These are phyloP conservation scores for Neckera pumila DNA, from an alignment of 225 moss, liverwort and hornwort genomes.

Conservation along the genomic window DNA sequence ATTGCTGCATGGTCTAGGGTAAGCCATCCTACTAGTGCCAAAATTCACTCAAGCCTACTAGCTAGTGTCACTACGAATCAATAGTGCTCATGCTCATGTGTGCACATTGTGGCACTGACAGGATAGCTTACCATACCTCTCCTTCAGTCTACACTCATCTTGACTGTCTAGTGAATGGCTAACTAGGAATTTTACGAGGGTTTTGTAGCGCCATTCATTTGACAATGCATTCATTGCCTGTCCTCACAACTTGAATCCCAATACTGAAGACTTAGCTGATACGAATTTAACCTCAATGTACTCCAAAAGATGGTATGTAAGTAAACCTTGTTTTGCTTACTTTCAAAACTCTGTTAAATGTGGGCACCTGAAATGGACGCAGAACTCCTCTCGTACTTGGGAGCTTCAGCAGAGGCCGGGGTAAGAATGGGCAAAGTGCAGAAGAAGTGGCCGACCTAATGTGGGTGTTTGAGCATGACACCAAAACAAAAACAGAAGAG, in stretches of 20 bases:
- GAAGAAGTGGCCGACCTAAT: conserved; percentile 24
- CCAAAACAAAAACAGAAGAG: not conserved
- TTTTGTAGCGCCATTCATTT: not conserved
- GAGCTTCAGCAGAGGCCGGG: conserved; percentile 22
- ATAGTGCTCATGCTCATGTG: not conserved
- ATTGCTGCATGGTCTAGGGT: not conserved
- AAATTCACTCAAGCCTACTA: not conserved
- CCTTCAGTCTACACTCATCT: not conserved
- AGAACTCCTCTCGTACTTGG: conserved; percentile 4
- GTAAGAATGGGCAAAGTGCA: conserved; percentile 21
- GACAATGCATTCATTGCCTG: not conserved
- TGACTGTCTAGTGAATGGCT: not conserved
- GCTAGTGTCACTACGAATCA: not conserved
- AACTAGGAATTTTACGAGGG: not conserved
- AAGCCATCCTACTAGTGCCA: not conserved
- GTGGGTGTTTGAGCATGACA: conserved; percentile 2
- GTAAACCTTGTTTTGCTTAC: not conserved
- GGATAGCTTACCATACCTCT: not conserved
- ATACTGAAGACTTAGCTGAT: not conserved
- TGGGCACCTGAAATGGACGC: not conserved
- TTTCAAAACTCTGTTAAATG: not conserved
- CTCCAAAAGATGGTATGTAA: not conserved
- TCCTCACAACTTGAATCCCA: not conserved
- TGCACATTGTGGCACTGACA: not conserved
- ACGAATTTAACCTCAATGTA: not conserved